Base-by-base conservation (phyloP, 345 rosid species). In the Garcia nutans region DNA sequence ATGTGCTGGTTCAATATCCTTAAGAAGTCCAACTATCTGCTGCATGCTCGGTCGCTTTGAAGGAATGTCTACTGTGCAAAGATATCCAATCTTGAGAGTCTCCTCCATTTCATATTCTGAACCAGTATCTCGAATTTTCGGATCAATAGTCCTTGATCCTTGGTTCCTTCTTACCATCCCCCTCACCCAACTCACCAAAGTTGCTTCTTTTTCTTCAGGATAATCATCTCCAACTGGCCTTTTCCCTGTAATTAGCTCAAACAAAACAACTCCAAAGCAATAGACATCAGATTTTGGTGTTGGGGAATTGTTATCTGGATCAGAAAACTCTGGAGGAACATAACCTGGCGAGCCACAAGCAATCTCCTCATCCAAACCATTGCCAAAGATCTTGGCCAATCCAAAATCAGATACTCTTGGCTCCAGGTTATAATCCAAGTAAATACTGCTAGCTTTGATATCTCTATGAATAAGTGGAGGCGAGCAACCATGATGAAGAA, bases 401-500 rank as follows among this genome's bases (percentile, higher is more conserved):
- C 98, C 97, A 8, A 91, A 94, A 72, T 92, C 98, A 17, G 97
- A 94, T 76, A 94, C 71, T 82, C 97, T 90, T 5, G 98, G 97
- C 80, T 92, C 97, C 87, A 82, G 82, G 65, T 88, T 91, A 50
- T 80, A 85, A 78, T 94, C 98, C 41, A 94, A 87, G 88, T 94
- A 92, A 62, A 94, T 87, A 58, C 95, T 92, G 71, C 97, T 94
- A 45, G 98, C 90, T 83, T 94, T 92, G 60, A 94, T 92, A 69
- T 94, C 98, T 65, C 93, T 82, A 75, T 94, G 97, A 74, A 89
- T 86, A 66, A 94, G 90, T 13, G 97, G 91, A 0, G 97, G 97
- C 44, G 91, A 94, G 85, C 98, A 92, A 52, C 98, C 98, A 41
- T 94, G 98, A 78, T 92, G 98, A 70, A 94, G 93, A 71, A 92